Base-by-base conservation (phyloP, 352 stramenopile genomes). In the Pythium myriotylum region DNA sequence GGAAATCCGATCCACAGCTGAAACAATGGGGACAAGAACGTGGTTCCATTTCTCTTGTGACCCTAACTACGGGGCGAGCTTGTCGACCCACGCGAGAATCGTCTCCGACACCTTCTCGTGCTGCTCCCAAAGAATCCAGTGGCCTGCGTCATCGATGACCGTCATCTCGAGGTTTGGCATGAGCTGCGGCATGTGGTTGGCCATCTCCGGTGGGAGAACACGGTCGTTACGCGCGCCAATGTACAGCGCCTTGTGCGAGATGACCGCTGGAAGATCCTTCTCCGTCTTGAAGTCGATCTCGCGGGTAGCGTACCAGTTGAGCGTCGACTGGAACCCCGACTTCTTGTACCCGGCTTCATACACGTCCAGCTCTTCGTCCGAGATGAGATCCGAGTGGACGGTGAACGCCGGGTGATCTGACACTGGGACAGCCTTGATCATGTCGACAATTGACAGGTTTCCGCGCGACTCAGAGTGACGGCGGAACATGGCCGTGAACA, bases 71-170 rank as follows among this genome's bases (percentile, higher is more conserved):
- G n/a, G n/a, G n/a, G n/a, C n/a, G n/a, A n/a, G n/a, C n/a, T n/a
- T n/a, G n/a, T n/a, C n/a, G n/a, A n/a, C n/a, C n/a, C n/a, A n/a
- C n/a, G n/a, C n/a, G n/a, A n/a, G n/a, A n/a, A n/a, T n/a, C n/a
- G n/a, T n/a, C n/a, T n/a, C n/a, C n/a, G n/a, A n/a, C 49, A 83
- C 69, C 17, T 74, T 48, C 26, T 84, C 72, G 7, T 64, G 75
- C 40, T 84, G 67, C 48, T 89, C 79, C 70, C 75, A 84, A 0
- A 89, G 57, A 20, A 89, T 76, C 79, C 79, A 89, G 59, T 89
- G 79, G 6, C 79, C 79, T 2, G 77, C 77, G 23, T 84, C 50
- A 12, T 81, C 54, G 45, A 89, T 61, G 2, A 84, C 52, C n/a
- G 77, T 68, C 62, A 77, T 78, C 53, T 82, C 72, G 12, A 87